Base-by-base conservation (phyloP, 2,329 filamentous ascomycete species). In the Boeremia exigua region DNA sequence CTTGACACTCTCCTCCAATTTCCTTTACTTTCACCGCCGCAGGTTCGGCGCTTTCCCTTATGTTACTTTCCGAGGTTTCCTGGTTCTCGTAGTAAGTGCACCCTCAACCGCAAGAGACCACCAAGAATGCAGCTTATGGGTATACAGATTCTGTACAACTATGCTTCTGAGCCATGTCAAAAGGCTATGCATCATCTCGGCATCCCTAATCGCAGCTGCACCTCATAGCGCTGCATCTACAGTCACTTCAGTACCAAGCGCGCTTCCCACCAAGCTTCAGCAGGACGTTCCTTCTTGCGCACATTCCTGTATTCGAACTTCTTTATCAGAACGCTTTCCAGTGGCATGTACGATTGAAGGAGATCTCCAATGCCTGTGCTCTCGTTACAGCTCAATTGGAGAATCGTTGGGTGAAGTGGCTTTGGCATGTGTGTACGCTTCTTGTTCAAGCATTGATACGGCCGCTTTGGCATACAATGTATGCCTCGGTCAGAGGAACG, bases 391-490 rank as follows among this genome's bases (percentile, higher is more conserved):
- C 56, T 67, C 57, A 52, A 47, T 40, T 38, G 75, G 75, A 43
- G 68, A 75, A 54, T 70, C 71, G 42, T 56, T 77, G 19, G 74
- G 74, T 23, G 75, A 77, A 62, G 70, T 71, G 52, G 74, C 73
- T 48, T 65, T 76, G 9, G 70, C 65, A 39, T 77, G 75, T 60
- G 63, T 76, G 45, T 74, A 72, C 65, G 60, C 71, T 47, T 67
- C 67, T 25, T 76, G 73, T 56, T 51, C 66, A 29, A 64, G 57
- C 25, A 57, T 65, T 10, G 65, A 71, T 30, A 48, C 53, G 12
- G 68, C 67, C 29, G 63, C 63, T 28, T 64, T 68, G 53, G 69
- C 69, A 33, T 77, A 76, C 48, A 71, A 73, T 58, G 61, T 76
- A 46, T 77, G 74, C 46, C 57, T 75, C 17, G 73, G 72, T 29